Percentiles rank a stretch among this genome's conserved stretches.
phyloP scores from a whole-genome alignment of 176 grass and related monocot species.

The Hordeum marinum region DNA sequence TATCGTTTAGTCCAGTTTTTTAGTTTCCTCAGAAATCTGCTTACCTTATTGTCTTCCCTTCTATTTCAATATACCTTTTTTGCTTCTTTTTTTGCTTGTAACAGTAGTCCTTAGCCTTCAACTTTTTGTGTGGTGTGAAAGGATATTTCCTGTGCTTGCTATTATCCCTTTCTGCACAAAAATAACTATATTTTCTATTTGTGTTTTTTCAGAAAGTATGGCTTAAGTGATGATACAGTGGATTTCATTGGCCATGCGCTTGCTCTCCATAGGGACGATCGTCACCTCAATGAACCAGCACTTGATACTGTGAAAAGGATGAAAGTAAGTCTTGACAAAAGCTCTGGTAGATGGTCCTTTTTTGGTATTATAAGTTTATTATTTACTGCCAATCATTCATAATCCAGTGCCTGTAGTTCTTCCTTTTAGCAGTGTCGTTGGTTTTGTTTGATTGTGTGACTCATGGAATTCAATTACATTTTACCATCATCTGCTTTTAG shows the following conservation, averaged over 20 bases:
- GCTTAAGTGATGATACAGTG: slow-evolving; percentile 71
- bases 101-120: not conserved
- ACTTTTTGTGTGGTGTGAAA: not conserved
- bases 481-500: slow-evolving; percentile 34
- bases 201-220: slow-evolving; percentile 60
- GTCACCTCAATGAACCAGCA: slow-evolving; percentile 73
- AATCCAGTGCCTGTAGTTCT: not conserved
- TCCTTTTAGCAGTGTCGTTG: not conserved
- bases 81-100: not conserved
- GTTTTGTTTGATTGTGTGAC: slow-evolving; percentile 13
- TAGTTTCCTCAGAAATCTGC: not conserved
- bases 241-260: slow-evolving; percentile 86
- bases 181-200: slow-evolving; percentile 18
- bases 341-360: not conserved
- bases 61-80: not conserved
- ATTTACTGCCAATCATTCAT: slow-evolving; percentile 3
- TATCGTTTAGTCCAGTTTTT: slow-evolving; percentile 3
- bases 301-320: slow-evolving; percentile 95
- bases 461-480: slow-evolving; percentile 2
- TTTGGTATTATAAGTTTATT: not conserved
- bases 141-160: not conserved
- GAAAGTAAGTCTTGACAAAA: slow-evolving; percentile 61
- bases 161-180: slow-evolving; percentile 3
- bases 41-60: not conserved
- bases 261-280: slow-evolving; percentile 86